Base-by-base conservation (phyloP, 1,284 basidiomycete species). In the Rhodofomes roseus region DNA sequence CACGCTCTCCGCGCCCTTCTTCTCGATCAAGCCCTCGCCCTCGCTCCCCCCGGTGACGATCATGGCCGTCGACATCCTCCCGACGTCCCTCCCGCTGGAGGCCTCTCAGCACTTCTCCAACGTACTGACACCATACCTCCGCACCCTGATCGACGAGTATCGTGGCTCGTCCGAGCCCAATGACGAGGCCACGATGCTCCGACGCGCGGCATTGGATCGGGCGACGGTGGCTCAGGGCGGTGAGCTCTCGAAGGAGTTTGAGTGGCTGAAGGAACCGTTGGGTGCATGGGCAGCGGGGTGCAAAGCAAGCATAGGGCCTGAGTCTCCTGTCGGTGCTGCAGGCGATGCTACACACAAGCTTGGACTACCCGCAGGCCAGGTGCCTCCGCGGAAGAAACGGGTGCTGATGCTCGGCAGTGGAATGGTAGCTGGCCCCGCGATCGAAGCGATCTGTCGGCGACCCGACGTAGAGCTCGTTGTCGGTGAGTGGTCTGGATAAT, bases 21-120 rank as follows among this genome's bases (percentile, higher is more conserved):
- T 86, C 71, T 81, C 77, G 39, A 71, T 80, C 63, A 79, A 73
- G 31, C 83, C 81, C 79, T 79, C 1, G 65, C 73, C 0, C 70
- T 81, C 55, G 50, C 76, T 85, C 2, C 83, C 84, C 0, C 77
- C 80, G 0, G 80, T 93, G 4, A 84, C 89, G 55, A 85, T 95
- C 67, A 93, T 94, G 83, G 84, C 90, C 0, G 89, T 95, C 54
- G 95, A 96, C 68, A 96, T 96, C 64, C 82, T 96, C 2, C 95
- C 94, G 0, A 84, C 93, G 0, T 85, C 90, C 56, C 80, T 96
- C 16, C 90, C 93, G 23, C 75, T 84, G 51, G 93, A 96, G 65
- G 89, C 93, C 6, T 93, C 91, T 0, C 69, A 78, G 36, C 85
- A 90, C 64, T 96, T 96, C 73, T 90, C 89, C 6, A 67, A 73